A percentile compares a stretch with the other conserved stretches of the same genome.
Evolutionary conservation across 768 basidiomycete genomes (phyloP).

Genomic region (Lenzites betulinus): DNA sequence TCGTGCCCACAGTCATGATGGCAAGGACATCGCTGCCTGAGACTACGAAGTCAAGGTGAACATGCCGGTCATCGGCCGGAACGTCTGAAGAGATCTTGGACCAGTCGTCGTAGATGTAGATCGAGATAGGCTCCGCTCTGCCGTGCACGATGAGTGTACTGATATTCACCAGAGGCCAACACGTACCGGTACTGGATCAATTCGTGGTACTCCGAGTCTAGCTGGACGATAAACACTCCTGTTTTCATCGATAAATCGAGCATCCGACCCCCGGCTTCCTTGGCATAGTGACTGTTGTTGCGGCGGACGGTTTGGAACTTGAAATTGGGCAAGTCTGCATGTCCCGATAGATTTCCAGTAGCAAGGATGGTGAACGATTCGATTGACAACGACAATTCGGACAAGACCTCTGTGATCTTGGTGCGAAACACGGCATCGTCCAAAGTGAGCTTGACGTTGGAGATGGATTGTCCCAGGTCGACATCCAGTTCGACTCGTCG

Average conservation of each 20-base stretch:
- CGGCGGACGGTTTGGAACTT: slow-evolving; percentile 74
- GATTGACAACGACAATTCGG: slow-evolving; percentile 69
- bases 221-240: slow-evolving; percentile 61
- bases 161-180: background rate
- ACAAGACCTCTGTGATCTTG: slow-evolving; percentile 57
- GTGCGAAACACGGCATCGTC: slow-evolving; percentile 65
- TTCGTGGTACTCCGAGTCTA: slow-evolving; percentile 78
- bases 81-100: slow-evolving; percentile 45
- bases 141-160: background rate
- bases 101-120: slow-evolving; percentile 85
- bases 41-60: slow-evolving; percentile 76
- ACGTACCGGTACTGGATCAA: slow-evolving; percentile 74
- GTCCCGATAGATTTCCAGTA: slow-evolving; percentile 71
- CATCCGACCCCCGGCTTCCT: slow-evolving; percentile 47
- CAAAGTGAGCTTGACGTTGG: slow-evolving; percentile 65
- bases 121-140: slow-evolving; percentile 77
- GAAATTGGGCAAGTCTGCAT: slow-evolving; percentile 65
- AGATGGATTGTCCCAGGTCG: slow-evolving; percentile 87
- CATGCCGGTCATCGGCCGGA: slow-evolving; percentile 49
- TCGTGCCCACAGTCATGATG: slow-evolving; percentile 69
- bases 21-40: slow-evolving; percentile 67
- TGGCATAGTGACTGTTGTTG: slow-evolving; percentile 41
- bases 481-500: slow-evolving; percentile 73
- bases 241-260: slow-evolving; percentile 76
- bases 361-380: slow-evolving; percentile 56